Percentiles rank a stretch among this genome's conserved stretches.
These are phyloP conservation scores for Blastobotrys malaysiensis DNA, from an alignment of 1,139 yeast genomes.

Conservation along the genomic window DNA sequence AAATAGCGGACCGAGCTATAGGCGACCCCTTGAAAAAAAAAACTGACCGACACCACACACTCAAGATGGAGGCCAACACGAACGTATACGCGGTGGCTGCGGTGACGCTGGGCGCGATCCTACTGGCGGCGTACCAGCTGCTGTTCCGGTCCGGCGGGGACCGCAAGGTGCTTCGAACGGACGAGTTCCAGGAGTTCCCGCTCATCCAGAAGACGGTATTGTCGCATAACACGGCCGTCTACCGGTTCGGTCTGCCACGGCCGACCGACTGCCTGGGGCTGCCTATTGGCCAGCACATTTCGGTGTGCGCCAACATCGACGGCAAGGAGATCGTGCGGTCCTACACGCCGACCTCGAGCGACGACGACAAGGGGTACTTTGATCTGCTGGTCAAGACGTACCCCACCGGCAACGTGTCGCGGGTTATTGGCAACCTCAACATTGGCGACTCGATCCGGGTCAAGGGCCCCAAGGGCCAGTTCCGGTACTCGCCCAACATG, in stretches of 20 bases:
- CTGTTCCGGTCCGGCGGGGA: slow-evolving; percentile 15
- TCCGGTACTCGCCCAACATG: slow-evolving; percentile 79
- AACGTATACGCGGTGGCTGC: slow-evolving; percentile 13
- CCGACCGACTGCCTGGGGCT: slow-evolving; percentile 73
- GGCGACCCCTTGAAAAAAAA: not conserved
- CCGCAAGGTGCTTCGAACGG: slow-evolving; percentile 55
- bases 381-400: slow-evolving; percentile 91
- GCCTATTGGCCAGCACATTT: slow-evolving; percentile 92
- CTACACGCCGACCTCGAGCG: slow-evolving; percentile 90
- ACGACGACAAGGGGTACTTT: slow-evolving; percentile 75
- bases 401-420: slow-evolving; percentile 84
- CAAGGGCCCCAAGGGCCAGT: slow-evolving; percentile 93
- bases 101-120: slow-evolving; percentile 15
- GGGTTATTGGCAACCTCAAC: slow-evolving; percentile 60
- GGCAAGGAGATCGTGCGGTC: slow-evolving; percentile 87
- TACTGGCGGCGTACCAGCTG: slow-evolving; percentile 15
- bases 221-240: slow-evolving; percentile 78
- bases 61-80: not conserved
- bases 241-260: slow-evolving; percentile 78
- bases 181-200: slow-evolving; percentile 74
- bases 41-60: not conserved
- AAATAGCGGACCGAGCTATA: too few relatives aligned
- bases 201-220: slow-evolving; percentile 72
- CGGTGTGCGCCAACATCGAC: slow-evolving; percentile 52
- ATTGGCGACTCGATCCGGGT: slow-evolving; percentile 68